Conservation (phyloP, 2,329 filamentous ascomycete genomes). For the Stagonosporopsis cucurbitacearum region DNA sequence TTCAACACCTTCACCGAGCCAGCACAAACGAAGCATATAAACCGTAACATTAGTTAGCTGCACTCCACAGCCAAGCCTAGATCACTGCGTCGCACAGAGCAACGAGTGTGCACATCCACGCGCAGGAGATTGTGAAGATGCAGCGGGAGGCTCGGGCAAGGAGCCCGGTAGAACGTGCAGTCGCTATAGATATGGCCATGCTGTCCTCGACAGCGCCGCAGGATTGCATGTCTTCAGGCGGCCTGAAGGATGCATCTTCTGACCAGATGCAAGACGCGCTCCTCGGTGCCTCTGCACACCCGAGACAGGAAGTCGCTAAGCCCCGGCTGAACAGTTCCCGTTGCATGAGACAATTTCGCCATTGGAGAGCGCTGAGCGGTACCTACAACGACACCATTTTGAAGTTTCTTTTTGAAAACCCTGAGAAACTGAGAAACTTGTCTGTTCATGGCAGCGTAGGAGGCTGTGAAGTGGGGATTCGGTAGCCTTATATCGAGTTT, state of each 20-base stretch:
- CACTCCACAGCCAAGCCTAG: constrained; percentile 3
- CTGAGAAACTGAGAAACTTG: neutral
- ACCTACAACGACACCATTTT: constrained; percentile 1
- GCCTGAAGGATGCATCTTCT: constrained; percentile 13
- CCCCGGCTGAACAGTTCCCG: constrained; percentile 3
- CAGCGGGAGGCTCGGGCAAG: neutral
- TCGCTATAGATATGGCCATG: neutral
- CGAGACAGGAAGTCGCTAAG: constrained; percentile 16
- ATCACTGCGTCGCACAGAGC: neutral
- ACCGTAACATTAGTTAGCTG: neutral
- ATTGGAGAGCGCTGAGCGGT: constrained; percentile 10
- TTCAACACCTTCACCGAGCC: neutral
- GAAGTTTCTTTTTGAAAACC: constrained; percentile 3
- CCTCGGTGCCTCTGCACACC: constrained; percentile 1
- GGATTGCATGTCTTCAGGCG: neutral
- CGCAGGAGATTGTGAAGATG: neutral
- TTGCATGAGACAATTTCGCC: constrained; percentile 12
- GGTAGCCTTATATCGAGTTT: constrained; percentile 4
- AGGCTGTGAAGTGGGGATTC: constrained; percentile 14
- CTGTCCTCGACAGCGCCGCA: constrained; percentile 2
- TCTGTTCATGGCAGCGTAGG: neutral
- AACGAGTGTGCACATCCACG: neutral
- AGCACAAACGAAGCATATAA: too few relatives aligned
- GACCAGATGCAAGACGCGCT: constrained; percentile 4
- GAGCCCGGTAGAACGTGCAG: neutral